Percentiles rank a stretch among this genome's conserved stretches.
These are phyloP conservation scores for Hypericum perforatum DNA, from an alignment of 345 rosid genomes.

Conservation along the genomic window DNA sequence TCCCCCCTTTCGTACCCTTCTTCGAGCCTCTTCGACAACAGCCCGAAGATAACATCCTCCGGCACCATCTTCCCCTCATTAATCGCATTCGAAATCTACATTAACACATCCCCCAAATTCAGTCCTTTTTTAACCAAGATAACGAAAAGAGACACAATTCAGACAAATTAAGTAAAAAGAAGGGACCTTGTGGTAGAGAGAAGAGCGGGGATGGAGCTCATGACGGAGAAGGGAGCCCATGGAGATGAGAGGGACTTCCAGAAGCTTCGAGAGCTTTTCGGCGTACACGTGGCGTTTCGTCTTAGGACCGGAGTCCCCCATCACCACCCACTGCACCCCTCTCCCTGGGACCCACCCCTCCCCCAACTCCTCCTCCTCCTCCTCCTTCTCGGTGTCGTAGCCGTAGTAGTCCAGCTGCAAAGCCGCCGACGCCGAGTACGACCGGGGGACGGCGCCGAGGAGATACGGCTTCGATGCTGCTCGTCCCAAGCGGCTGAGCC, in stretches of 20 bases:
- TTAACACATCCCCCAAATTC: background rate
- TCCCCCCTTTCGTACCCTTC: slow-evolving; percentile 74
- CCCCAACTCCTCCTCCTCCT: slow-evolving; percentile 17
- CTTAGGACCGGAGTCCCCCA: slow-evolving; percentile 67
- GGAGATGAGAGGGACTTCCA: slow-evolving; percentile 85
- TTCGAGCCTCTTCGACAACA: slow-evolving; percentile 78
- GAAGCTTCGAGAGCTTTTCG: slow-evolving; percentile 67
- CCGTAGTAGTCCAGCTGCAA: background rate
- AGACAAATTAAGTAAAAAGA: background rate
- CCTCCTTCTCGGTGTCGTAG: slow-evolving; percentile 11
- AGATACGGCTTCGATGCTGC: too few relatives aligned
- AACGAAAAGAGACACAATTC: too few relatives aligned
- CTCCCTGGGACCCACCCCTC: slow-evolving; percentile 41
- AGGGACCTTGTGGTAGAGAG: slow-evolving; percentile 59
- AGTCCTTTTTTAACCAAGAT: too few relatives aligned
- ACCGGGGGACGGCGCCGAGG: too few relatives aligned
- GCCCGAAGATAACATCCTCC: slow-evolving; percentile 59
- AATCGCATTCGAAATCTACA: slow-evolving; percentile 47
- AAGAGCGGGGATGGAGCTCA: slow-evolving; percentile 65
- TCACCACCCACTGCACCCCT: slow-evolving; percentile 92
- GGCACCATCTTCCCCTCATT: slow-evolving; percentile 67
- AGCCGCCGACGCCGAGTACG: too few relatives aligned
- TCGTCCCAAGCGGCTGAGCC: too few relatives aligned
- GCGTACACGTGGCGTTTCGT: slow-evolving; percentile 51
- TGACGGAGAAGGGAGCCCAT: slow-evolving; percentile 80